Evolutionary conservation across 306 rosid genomes (phyloP), one percentile per base, ranked within the genome.

Genomic region (Citrullus amarus): DNA sequence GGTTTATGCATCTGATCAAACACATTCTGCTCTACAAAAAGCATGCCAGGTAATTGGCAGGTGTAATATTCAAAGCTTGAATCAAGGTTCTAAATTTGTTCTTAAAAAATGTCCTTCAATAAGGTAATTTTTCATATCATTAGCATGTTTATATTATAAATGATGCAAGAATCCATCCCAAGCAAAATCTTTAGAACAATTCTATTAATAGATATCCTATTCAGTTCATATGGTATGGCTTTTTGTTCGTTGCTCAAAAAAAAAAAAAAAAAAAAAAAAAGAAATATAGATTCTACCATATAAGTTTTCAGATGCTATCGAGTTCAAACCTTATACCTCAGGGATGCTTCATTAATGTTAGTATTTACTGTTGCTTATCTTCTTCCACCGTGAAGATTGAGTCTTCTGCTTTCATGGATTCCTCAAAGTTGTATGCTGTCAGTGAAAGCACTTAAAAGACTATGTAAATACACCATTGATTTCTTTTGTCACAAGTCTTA

Each of bases 1-100:
- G 81, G 86, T 86, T 17, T 94, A 94, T 84, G 91, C 92, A 79
- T 94, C 98, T 67, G 97, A 94, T 82, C 98, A 94, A 83, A 86
- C 96, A 48, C 98, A 94, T 72, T 86, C 93, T 60, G 79, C 93
- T 70, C 36, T 94, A 65, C 93, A 86, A 74, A 94, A 94, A 79
- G 98, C 97, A 46, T 90, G 95, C 79, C 98, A 94, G 97, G 98
- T 94, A 86, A 79, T 75, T 82, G 28, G 9, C 25, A n/a, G 39
- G 13, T 56, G 77, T 80, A 17, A 25, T 78, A 44, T 46, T 44
- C 58, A 46, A 25, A 6, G 51, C 32, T 43, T 39, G 54, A 67
- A 67, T 20, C 55, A 44, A 50, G n/a, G 56, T 22, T 70, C 36
- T 30, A 70, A 22, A 5, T 70, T 70, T 67, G 16, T 67, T 67